Percentiles rank a stretch among this genome's conserved stretches.
Evolutionary conservation across 768 basidiomycete species (phyloP).

Genomic region (Mycena vitilis): DNA sequence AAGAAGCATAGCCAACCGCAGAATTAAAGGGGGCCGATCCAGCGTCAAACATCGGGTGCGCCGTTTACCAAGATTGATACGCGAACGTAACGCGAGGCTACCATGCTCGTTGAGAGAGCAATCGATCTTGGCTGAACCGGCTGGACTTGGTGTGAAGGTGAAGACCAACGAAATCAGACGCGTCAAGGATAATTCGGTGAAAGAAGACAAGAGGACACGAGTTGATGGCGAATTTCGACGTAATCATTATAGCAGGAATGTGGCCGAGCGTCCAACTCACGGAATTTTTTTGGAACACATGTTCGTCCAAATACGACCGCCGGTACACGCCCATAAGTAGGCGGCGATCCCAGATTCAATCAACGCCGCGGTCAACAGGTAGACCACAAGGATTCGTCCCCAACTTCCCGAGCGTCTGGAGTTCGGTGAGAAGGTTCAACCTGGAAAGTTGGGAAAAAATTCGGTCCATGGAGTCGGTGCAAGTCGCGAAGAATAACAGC

Average conservation of each 20-base stretch:
- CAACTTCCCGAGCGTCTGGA: conserved; percentile 1
- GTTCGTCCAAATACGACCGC: conserved; percentile 9
- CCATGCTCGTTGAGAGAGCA: conserved; percentile 19
- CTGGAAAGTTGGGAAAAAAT: neutral
- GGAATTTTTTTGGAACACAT: conserved; percentile 18
- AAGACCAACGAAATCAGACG: conserved; percentile 28
- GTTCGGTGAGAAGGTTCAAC: neutral
- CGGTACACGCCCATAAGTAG: conserved; percentile 20
- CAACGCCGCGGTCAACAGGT: neutral
- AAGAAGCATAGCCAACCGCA: conserved; percentile 35
- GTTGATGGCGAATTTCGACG: conserved; percentile 33
- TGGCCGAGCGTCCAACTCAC: conserved; percentile 15
- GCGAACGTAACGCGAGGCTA: conserved; percentile 13
- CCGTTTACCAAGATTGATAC: conserved; percentile 21
- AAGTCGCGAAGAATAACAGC: no score
- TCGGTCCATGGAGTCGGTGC: neutral
- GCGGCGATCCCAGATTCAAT: conserved; percentile 6
- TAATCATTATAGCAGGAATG: conserved; percentile 15
- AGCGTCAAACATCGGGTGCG: conserved; percentile 19
- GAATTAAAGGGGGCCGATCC: conserved; percentile 33
- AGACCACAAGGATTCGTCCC: neutral
- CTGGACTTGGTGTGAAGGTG: conserved; percentile 17
- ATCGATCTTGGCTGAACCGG: conserved; percentile 29
- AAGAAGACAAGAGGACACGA: conserved; percentile 32
- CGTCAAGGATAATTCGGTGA: conserved; percentile 28